Conservation (phyloP, 2,329 filamentous ascomycete genomes). For the Onygenales sp. region DNA sequence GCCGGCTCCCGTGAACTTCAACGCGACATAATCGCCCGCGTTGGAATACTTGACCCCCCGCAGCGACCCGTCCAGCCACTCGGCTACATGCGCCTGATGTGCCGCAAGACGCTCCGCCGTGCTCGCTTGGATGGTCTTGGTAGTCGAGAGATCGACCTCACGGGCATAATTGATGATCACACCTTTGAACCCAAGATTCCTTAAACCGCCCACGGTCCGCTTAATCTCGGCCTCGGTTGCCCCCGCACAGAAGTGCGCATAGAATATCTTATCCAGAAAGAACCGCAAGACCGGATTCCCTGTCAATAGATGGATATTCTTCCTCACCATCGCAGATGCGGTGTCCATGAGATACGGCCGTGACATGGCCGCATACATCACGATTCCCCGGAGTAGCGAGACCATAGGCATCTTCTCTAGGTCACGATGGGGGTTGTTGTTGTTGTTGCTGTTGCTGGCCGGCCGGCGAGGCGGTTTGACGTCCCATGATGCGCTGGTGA, state of each 20-base stretch:
- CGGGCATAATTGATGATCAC: constrained; percentile 46
- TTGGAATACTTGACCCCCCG: constrained; percentile 44
- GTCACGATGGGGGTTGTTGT: constrained; percentile 3
- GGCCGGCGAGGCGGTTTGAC: background rate
- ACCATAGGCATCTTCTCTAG: constrained; percentile 9
- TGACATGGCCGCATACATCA: constrained; percentile 12
- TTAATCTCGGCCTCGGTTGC: constrained; percentile 40
- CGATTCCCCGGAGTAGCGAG: constrained; percentile 11
- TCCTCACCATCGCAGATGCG: constrained; percentile 9
- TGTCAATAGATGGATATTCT: constrained; percentile 10
- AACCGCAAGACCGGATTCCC: constrained; percentile 8
- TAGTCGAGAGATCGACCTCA: constrained; percentile 43
- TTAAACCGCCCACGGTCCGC: constrained; percentile 36
- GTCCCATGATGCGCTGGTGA: constrained; percentile 3
- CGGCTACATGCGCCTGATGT: constrained; percentile 23
- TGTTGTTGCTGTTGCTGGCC: background rate
- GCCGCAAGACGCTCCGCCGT: constrained; percentile 25
- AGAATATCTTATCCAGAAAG: constrained; percentile 32
- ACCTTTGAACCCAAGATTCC: constrained; percentile 41
- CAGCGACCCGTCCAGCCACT: constrained; percentile 45
- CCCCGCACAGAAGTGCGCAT: constrained; percentile 50
- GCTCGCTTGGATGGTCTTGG: constrained; percentile 18
- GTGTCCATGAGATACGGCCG: constrained; percentile 10
- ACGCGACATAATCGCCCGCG: constrained; percentile 41
- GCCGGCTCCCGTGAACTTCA: constrained; percentile 68